Percentiles rank a stretch among this genome's conserved stretches.
Conservation (phyloP, 2,329 filamentous ascomycete species). For the Bertia moriformis region DNA sequence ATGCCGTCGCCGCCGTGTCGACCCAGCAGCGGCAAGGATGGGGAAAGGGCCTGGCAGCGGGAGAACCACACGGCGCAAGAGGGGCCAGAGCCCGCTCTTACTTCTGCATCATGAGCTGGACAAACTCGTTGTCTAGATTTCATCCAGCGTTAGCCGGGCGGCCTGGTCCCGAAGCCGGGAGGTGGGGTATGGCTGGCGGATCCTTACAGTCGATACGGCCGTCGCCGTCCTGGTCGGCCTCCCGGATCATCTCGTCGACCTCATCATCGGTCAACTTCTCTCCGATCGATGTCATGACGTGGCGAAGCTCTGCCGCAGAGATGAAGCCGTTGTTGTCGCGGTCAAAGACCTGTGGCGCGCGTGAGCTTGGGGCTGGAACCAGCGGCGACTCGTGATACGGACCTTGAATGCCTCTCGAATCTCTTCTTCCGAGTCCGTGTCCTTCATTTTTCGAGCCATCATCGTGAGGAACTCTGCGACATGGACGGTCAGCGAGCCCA, state of each 20-base stretch:
- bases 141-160: neutral
- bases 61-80: neutral
- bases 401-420: slow-evolving; percentile 83
- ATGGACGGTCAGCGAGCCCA: slow-evolving; percentile 11
- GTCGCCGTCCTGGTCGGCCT: slow-evolving; percentile 80
- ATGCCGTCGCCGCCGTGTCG: too few relatives aligned
- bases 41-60: too few relatives aligned
- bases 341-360: slow-evolving; percentile 53
- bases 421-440: slow-evolving; percentile 81
- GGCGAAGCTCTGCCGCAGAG: slow-evolving; percentile 72
- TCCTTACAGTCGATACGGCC: slow-evolving; percentile 76
- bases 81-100: slow-evolving; percentile 30
- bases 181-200: neutral
- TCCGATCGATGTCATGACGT: slow-evolving; percentile 84
- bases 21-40: too few relatives aligned
- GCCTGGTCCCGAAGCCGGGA: neutral
- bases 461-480: slow-evolving; percentile 70
- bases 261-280: slow-evolving; percentile 85
- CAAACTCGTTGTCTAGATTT: slow-evolving; percentile 78
- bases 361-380: slow-evolving; percentile 3
- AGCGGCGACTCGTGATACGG: slow-evolving; percentile 4
- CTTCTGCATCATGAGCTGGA: slow-evolving; percentile 94
- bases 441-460: slow-evolving; percentile 93
- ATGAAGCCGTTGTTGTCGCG: slow-evolving; percentile 88
- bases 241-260: slow-evolving; percentile 85